These are phyloP conservation scores for Buddleja alternifolia DNA, from an alignment of 257 asterid genomes.

Conservation along the genomic window DNA sequence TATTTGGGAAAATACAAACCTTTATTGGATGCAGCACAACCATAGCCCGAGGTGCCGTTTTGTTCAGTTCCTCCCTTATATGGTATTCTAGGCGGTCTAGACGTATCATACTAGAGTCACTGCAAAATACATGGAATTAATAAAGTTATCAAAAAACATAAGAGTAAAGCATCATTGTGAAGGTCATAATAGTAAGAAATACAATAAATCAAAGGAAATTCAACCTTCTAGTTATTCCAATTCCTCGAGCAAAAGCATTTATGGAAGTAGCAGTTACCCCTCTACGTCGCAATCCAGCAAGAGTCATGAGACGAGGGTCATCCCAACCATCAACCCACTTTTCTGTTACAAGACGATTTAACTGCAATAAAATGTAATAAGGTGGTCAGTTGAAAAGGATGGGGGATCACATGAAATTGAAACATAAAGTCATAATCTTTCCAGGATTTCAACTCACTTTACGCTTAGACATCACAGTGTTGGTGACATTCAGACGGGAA, in stretches of 20 bases:
- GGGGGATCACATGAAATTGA: background rate
- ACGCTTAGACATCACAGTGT: conserved; percentile 96
- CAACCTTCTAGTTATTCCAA: conserved; percentile 96
- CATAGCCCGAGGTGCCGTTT: conserved; percentile 78
- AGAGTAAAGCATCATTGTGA: conserved; percentile 13
- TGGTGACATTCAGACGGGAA: conserved; percentile 77
- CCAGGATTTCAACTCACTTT: conserved; percentile 51
- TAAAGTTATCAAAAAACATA: conserved; percentile 22
- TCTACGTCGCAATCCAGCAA: conserved; percentile 91
- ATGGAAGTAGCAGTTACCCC: conserved; percentile 90
- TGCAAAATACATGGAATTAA: conserved; percentile 41
- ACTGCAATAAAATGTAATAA: conserved; percentile 49
- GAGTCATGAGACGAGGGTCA: conserved; percentile 96
- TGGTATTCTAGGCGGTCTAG: conserved; percentile 85
- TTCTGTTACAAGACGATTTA: conserved; percentile 87
- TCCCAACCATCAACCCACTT: conserved; percentile 98
- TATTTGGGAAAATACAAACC: conserved; percentile 43
- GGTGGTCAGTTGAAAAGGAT: conserved; percentile 26
- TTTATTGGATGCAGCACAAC: conserved; percentile 87
- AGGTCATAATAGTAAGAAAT: background rate
- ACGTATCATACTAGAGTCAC: conserved; percentile 82
- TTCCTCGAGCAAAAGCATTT: conserved; percentile 85
- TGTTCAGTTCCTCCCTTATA: conserved; percentile 89
- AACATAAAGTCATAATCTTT: background rate
- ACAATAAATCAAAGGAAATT: background rate